A percentile compares a stretch with the other conserved stretches of the same genome.
Conservation (phyloP, 106 monocot species). For the Ottelia alismoides region DNA sequence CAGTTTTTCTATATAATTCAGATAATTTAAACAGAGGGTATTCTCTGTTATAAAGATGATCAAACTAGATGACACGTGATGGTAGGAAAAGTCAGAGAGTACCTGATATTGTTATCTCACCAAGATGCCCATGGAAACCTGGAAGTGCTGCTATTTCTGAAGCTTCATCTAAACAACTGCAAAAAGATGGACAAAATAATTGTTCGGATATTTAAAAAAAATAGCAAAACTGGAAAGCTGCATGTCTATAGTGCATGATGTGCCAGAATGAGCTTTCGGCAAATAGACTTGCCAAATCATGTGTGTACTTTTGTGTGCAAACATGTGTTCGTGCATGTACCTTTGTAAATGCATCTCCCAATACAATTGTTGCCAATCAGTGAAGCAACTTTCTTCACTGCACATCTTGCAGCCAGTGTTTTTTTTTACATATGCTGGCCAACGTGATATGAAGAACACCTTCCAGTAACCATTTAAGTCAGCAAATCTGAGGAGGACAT, state of each 20-base stretch:
- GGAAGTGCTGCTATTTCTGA: slow-evolving; percentile 19
- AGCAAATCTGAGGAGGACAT: slow-evolving; percentile 8
- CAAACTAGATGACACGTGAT: no score
- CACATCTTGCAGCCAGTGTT: not conserved
- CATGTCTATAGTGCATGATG: not conserved
- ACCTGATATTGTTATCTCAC: slow-evolving; percentile 17
- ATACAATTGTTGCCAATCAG: slow-evolving; percentile 16
- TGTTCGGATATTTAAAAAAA: not conserved
- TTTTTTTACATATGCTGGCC: slow-evolving; percentile 7
- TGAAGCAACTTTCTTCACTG: slow-evolving; percentile 1
- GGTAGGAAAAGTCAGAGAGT: not conserved
- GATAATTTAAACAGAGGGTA: no score
- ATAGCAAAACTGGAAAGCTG: not conserved
- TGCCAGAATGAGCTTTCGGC: not conserved
- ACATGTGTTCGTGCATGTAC: slow-evolving; percentile 1
- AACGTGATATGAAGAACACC: slow-evolving; percentile 8
- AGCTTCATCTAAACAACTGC: slow-evolving; percentile 21
- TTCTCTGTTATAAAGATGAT: no score
- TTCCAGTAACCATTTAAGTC: slow-evolving; percentile 16
- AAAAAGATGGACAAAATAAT: not conserved
- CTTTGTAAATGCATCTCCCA: slow-evolving; percentile 22
- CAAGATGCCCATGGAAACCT: slow-evolving; percentile 11
- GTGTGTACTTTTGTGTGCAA: not conserved
- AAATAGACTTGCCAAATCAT: not conserved
- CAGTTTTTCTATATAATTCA: no score